Base-by-base conservation (phyloP, 176 grass and related monocot species). In the Phragmites australis region DNA sequence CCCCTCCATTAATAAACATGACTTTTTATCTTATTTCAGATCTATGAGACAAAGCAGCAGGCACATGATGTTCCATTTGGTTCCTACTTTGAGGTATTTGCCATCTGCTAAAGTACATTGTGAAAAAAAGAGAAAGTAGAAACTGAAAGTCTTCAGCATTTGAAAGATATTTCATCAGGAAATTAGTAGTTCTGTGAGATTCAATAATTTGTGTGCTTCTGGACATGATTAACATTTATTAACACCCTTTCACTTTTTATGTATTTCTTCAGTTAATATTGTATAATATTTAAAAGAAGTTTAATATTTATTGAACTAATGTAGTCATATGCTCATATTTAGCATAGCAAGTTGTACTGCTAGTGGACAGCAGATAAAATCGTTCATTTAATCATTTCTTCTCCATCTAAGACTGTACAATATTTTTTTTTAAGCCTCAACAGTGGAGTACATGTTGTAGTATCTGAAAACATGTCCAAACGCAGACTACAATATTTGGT, bases 21-120 rank as follows among this genome's bases (percentile, higher is more conserved):
- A 31, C 21, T 82, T 73, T 14, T 53, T 72, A 67, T 80, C 68
- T 72, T 29, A 58, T 77, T 86, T 85, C 90, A 98, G 95, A 83
- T 93, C 18, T 98, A 89, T 40, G 95, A 94, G 79, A 94, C 95
- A 68, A 87, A 94, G 78, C 95, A 98, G 58, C 90, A 94, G 49
- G 95, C 90, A 68, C 92, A 98, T 81, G 95, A 98, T 86, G 95
- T 98, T 87, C 95, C 95, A 48, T 98, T 98, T 75, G 95, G 92
- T 27, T 94, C 95, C 46, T 98, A 89, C 84, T 98, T 98, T 81
- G 95, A 98, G 95, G 95, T 98, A 94, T 62, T 75, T 75, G 22
- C 16, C 42, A 76, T 85, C 26, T 77, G 10, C 17, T 30, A 65
- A 45, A 58, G 25, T 58, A 57, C 9, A 42, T 58, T 25, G 46